Evolutionary conservation across 2,329 filamentous ascomycete species (phyloP), one percentile per base, ranked within the genome.

Genomic region (Ophiostoma populinum): DNA sequence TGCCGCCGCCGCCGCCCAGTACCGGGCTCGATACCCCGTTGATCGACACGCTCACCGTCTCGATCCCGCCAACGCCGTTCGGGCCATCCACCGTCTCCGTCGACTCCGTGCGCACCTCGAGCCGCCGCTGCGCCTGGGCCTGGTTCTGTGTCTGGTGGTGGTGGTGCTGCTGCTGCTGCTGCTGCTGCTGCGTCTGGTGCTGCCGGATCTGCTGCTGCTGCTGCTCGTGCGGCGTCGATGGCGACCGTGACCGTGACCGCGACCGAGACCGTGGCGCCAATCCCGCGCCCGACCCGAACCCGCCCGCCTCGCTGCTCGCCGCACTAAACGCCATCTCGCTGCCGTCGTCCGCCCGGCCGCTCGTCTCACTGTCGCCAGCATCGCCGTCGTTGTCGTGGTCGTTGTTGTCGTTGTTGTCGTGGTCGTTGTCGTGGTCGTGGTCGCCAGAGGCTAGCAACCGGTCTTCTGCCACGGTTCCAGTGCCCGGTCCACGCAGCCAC

Each of bases 31-130:
- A 20, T 37, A 37, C 37, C 55, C 43, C 77, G 48, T 82, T 85
- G 24, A 82, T 62, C 13, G 71, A 78, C 11, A 86, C 76, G 1
- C 75, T 76, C 10, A 86, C 80, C 0, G 81, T 87, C 56, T 90
- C 80, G 45, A 87, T 75, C 42, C 76, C 74, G 10, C 80, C 80
- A 28, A 77, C 66, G 34, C 80, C 80, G 47, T 85, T 82, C 2
- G 80, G 80, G 0, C 80, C 80, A 34, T 86, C 79, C 22, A 86
- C 80, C 12, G 79, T 83, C 57, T 83, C 75, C 0, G 78, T 83
- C 51, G 70, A 74, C 51, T 86, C 79, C 24, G 75, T 82, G 43
- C 70, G 69, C 15, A 80, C 61, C 47, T 75, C 70, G 11, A 68
- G 57, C 13, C 45, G 47, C 13, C 29, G 34, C 28, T 45, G 50